Percentiles rank a stretch among this genome's conserved stretches.
These are phyloP conservation scores for Calocybe indica DNA, from an alignment of 768 basidiomycete genomes.

Conservation along the genomic window DNA sequence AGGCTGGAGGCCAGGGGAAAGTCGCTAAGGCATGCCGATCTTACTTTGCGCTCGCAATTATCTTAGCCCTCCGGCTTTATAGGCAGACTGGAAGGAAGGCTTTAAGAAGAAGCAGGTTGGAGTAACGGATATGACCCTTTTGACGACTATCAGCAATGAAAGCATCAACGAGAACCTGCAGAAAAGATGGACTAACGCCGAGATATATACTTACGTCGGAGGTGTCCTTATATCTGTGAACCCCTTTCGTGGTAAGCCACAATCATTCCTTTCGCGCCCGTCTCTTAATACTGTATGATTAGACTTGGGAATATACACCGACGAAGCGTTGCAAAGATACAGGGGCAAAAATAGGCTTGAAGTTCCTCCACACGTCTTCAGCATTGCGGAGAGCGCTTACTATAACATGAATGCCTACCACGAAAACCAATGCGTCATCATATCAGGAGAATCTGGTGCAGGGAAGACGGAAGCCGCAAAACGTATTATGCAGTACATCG, in stretches of 20 bases:
- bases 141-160: conserved; percentile 96
- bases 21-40: conserved; percentile 63
- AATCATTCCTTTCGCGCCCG: background rate
- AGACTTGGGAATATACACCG: conserved; percentile 99
- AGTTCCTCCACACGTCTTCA: conserved; percentile 96
- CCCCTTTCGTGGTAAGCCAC: conserved; percentile 77
- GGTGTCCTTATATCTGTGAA: conserved; percentile 98
- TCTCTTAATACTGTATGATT: conserved; percentile 8
- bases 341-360: conserved; percentile 97
- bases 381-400: conserved; percentile 94
- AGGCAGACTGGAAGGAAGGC: conserved; percentile 99
- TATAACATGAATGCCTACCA: conserved; percentile 99
- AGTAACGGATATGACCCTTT: conserved; percentile 96
- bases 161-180: conserved; percentile 96
- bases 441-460: conserved; percentile 97
- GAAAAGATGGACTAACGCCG: conserved; percentile 90
- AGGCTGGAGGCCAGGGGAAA: conserved; percentile 49
- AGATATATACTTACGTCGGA: conserved; percentile 99
- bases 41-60: conserved; percentile 6
- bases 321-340: conserved; percentile 78
- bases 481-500: conserved; percentile 99
- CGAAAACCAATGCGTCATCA: conserved; percentile 99
- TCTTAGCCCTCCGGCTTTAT: conserved; percentile 7
- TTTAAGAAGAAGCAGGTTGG: conserved; percentile 99
- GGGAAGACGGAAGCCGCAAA: conserved; percentile 99